Evolutionary conservation across 805 yeast species (phyloP).

Genomic region (Scheffersomyces spartinae): DNA sequence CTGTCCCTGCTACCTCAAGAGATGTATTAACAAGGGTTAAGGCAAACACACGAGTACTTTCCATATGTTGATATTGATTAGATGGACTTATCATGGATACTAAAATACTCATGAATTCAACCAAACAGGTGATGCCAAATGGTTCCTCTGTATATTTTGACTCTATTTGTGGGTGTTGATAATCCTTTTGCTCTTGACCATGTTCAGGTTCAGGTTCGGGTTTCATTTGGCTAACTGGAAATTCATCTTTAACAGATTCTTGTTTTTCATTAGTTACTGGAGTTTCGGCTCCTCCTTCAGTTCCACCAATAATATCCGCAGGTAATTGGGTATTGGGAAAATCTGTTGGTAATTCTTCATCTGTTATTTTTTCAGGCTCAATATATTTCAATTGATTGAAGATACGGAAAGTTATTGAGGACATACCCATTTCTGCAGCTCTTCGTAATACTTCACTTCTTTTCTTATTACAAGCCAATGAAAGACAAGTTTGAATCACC

Average conservation of each 20-base stretch:
- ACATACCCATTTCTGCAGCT: conserved; percentile 78
- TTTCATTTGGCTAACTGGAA: conserved; percentile 1
- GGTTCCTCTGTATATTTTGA: conserved; percentile 29
- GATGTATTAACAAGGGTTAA: conserved; percentile 64
- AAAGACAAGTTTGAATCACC: conserved; percentile 81
- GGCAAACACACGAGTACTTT: conserved; percentile 76
- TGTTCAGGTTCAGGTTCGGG: not conserved
- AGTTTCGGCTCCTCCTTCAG: conserved; percentile 12
- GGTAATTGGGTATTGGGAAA: conserved; percentile 38
- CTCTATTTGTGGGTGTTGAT: conserved; percentile 1
- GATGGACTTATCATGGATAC: conserved; percentile 74
- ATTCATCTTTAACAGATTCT: conserved; percentile 3
- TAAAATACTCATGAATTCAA: conserved; percentile 65
- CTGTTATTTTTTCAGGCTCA: conserved; percentile 29
- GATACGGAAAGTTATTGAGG: conserved; percentile 54
- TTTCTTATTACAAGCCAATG: conserved; percentile 85
- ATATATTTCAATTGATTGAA: conserved; percentile 50
- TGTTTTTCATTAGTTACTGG: conserved; percentile 10
- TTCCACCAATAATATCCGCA: conserved; percentile 50
- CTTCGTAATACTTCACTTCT: conserved; percentile 82
- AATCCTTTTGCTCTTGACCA: conserved; percentile 1
- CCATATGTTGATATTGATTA: conserved; percentile 76
- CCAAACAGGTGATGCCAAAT: conserved; percentile 64
- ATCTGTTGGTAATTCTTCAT: conserved; percentile 36
- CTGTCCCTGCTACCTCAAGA: conserved; percentile 68